Percentiles rank a stretch among this genome's conserved stretches.
phyloP scores from a whole-genome alignment of 2,329 filamentous ascomycete genomes.

The Aureobasidium pullulans region DNA sequence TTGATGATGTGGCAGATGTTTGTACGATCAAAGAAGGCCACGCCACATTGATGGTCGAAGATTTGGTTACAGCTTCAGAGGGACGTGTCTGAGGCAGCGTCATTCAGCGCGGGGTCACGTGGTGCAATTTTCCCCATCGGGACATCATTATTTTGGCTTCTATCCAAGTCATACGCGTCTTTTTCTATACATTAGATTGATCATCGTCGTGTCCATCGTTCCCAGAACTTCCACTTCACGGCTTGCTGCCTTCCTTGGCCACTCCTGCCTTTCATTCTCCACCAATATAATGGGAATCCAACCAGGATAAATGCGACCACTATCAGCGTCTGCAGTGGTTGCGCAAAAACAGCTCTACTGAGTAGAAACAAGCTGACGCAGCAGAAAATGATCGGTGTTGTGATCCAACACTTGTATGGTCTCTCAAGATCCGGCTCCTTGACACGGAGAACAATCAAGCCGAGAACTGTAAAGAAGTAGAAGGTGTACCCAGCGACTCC shows the following conservation, averaged over 20 bases:
- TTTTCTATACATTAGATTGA: slow-evolving; percentile 13
- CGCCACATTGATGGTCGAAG: slow-evolving; percentile 1
- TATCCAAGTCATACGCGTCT: background rate
- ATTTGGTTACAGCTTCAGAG: background rate
- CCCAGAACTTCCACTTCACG: slow-evolving; percentile 34
- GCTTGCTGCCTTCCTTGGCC: slow-evolving; percentile 25
- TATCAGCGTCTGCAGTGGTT: slow-evolving; percentile 81
- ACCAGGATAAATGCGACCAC: slow-evolving; percentile 78
- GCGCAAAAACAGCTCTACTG: slow-evolving; percentile 78
- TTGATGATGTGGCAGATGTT: background rate
- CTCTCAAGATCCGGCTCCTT: slow-evolving; percentile 79
- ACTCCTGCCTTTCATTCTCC: slow-evolving; percentile 61
- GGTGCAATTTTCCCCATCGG: background rate
- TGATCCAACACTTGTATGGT: slow-evolving; percentile 94
- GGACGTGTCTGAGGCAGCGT: slow-evolving; percentile 8
- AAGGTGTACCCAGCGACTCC: slow-evolving; percentile 96
- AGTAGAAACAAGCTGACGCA: slow-evolving; percentile 92
- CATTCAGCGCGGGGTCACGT: slow-evolving; percentile 5
- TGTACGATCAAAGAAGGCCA: background rate
- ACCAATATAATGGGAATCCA: slow-evolving; percentile 84
- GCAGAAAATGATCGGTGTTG: slow-evolving; percentile 95
- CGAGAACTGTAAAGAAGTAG: slow-evolving; percentile 92
- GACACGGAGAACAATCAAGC: slow-evolving; percentile 82
- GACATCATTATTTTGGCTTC: background rate
- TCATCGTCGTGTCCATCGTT: slow-evolving; percentile 25